These are phyloP conservation scores for Magnaporthales sp. DNA, from an alignment of 2,329 filamentous ascomycete genomes.

Conservation along the genomic window DNA sequence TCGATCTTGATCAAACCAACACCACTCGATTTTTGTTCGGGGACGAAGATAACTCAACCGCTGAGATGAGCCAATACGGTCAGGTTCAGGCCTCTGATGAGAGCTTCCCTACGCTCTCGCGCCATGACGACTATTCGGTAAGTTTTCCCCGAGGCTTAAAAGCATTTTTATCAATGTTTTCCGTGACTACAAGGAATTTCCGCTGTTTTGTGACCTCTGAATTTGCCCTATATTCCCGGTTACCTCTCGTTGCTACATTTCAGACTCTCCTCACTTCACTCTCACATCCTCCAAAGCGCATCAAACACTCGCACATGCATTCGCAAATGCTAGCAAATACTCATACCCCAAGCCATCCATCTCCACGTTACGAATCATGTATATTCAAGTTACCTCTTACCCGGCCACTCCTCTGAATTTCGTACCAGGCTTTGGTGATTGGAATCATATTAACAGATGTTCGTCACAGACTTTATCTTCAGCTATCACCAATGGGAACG, in stretches of 20 bases:
- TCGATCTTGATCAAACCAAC: conserved; percentile 72
- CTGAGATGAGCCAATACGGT: conserved; percentile 56
- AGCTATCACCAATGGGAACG: conserved; percentile 28
- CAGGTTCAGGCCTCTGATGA: conserved; percentile 69
- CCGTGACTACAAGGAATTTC: background rate
- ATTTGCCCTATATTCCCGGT: no score
- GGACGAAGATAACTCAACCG: conserved; percentile 58
- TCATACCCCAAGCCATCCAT: background rate
- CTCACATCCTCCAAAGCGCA: background rate
- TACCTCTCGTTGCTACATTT: no score
- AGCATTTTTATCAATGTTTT: background rate
- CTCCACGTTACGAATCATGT: background rate
- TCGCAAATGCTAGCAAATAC: background rate
- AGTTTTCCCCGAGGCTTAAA: background rate
- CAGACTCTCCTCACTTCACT: background rate
- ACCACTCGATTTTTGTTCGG: conserved; percentile 80
- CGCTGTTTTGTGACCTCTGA: background rate
- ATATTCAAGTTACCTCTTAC: background rate
- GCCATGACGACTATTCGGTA: conserved; percentile 37
- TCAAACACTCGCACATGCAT: background rate
- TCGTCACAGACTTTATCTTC: conserved; percentile 52
- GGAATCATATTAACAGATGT: conserved; percentile 58
- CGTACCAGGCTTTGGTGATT: conserved; percentile 25
- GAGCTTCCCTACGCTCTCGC: conserved; percentile 76
- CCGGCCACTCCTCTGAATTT: background rate